These are phyloP conservation scores for Aspergillus brunneoviolaceus DNA, from an alignment of 2,329 filamentous ascomycete genomes.

Conservation along the genomic window DNA sequence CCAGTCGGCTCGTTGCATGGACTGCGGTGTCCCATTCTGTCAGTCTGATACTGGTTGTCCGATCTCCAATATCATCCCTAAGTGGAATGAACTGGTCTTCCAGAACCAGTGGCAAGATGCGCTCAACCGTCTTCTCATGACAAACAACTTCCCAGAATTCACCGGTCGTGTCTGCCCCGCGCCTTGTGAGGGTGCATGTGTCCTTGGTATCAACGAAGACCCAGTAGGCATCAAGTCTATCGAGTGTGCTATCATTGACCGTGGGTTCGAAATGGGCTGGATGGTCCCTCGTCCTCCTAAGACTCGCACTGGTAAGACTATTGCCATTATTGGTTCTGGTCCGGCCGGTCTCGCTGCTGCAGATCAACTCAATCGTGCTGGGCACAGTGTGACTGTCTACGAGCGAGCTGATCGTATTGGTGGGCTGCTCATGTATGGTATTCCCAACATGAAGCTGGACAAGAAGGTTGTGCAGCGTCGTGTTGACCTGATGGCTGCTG, in stretches of 20 bases:
- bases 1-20: slow-evolving; percentile 95
- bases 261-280: slow-evolving; percentile 97
- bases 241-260: slow-evolving; percentile 95
- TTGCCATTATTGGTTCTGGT: slow-evolving; percentile 88
- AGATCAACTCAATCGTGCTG: slow-evolving; percentile 91
- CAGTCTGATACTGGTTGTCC: slow-evolving; percentile 95
- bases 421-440: slow-evolving; percentile 96
- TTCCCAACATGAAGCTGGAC: slow-evolving; percentile 99
- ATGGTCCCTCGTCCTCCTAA: slow-evolving; percentile 81
- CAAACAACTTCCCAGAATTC: slow-evolving; percentile 98
- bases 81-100: slow-evolving; percentile 85
- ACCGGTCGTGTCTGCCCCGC: slow-evolving; percentile 96
- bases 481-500: slow-evolving; percentile 89
- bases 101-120: slow-evolving; percentile 84
- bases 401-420: slow-evolving; percentile 89
- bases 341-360: slow-evolving; percentile 86
- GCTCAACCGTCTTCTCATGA: slow-evolving; percentile 87
- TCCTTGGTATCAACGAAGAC: slow-evolving; percentile 94
- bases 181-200: slow-evolving; percentile 93
- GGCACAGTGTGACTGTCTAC: slow-evolving; percentile 84
- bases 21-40: slow-evolving; percentile 97
- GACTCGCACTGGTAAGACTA: slow-evolving; percentile 79
- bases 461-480: slow-evolving; percentile 95
- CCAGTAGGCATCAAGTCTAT: slow-evolving; percentile 98
- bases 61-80: slow-evolving; percentile 96